Percentiles rank a stretch among this genome's conserved stretches.
These are phyloP conservation scores for Willaertia magna DNA, from an alignment of 208 protist genomes.

Conservation along the genomic window DNA sequence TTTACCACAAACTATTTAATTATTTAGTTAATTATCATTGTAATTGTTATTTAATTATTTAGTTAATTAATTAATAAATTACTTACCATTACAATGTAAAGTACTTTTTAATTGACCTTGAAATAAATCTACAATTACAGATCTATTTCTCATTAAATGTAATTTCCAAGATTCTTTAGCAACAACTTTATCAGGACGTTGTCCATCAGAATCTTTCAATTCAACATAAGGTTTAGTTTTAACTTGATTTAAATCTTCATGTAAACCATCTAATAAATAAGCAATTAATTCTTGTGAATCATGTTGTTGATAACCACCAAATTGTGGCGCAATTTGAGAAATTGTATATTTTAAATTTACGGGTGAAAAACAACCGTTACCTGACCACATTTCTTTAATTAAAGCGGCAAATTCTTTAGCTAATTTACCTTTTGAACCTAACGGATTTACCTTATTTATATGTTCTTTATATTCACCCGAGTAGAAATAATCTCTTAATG, in stretches of 20 bases:
- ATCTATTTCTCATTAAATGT: constrained; percentile 66
- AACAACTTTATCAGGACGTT: constrained; percentile 50
- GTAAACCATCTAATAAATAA: constrained; percentile 68
- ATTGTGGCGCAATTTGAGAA: constrained; percentile 45
- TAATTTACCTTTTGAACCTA: constrained; percentile 30
- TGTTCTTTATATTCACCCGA: constrained; percentile 43
- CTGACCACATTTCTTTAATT: constrained; percentile 53
- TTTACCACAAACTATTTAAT: constrained; percentile 15
- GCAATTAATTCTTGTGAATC: constrained; percentile 77
- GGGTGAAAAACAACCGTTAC: constrained; percentile 45
- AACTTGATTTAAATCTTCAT: constrained; percentile 67
- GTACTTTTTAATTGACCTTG: constrained; percentile 40
- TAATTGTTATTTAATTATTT: neutral
- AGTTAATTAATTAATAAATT: neutral
- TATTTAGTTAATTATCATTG: neutral
- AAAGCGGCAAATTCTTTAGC: constrained; percentile 57
- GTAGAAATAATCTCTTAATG: constrained; percentile 37
- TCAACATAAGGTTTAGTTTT: constrained; percentile 17
- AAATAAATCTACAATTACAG: constrained; percentile 67
- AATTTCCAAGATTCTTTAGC: constrained; percentile 52
- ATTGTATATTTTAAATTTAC: constrained; percentile 57
- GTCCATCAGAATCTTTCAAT: constrained; percentile 38
- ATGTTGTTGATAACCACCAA: constrained; percentile 58
- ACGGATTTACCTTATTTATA: constrained; percentile 40
- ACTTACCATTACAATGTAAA: constrained; percentile 10